These are phyloP conservation scores for Pichia sp. DNA, from an alignment of 1,139 yeast species.

Conservation along the genomic window DNA sequence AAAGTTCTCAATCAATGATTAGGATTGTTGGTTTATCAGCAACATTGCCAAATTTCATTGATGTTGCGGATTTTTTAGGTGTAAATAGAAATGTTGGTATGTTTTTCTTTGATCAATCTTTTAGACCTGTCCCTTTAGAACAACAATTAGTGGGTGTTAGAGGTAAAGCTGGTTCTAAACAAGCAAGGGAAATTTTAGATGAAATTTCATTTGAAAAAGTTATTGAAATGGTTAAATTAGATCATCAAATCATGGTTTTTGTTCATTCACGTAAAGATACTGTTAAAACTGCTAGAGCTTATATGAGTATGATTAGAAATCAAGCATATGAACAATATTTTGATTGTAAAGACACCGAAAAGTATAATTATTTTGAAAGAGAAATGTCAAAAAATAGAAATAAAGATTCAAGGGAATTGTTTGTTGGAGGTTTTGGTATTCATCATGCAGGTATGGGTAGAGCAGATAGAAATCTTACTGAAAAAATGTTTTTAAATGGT, in stretches of 20 bases:
- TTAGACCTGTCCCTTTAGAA: constrained; percentile 89
- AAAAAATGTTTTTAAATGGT: constrained; percentile 79
- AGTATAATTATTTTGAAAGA: constrained; percentile 44
- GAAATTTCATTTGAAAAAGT: constrained; percentile 72
- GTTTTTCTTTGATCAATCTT: constrained; percentile 90
- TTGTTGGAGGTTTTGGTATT: constrained; percentile 78
- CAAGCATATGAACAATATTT: constrained; percentile 49
- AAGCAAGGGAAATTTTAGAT: constrained; percentile 74
- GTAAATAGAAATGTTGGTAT: constrained; percentile 86
- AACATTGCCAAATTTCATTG: constrained; percentile 86
- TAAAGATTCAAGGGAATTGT: constrained; percentile 76
- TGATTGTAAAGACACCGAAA: constrained; percentile 50
- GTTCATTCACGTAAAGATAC: constrained; percentile 96
- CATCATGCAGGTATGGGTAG: constrained; percentile 98
- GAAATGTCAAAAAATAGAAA: constrained; percentile 74
- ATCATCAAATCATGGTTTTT: constrained; percentile 92
- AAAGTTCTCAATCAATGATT: constrained; percentile 88
- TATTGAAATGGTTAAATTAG: constrained; percentile 57
- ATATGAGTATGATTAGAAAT: constrained; percentile 62
- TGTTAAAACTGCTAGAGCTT: constrained; percentile 69
- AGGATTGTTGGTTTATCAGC: constrained; percentile 97
- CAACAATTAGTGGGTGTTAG: constrained; percentile 84
- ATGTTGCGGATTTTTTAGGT: constrained; percentile 92
- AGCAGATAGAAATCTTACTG: constrained; percentile 83
- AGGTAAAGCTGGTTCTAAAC: constrained; percentile 73